A percentile compares a stretch with the other conserved stretches of the same genome.
Conservation (phyloP, 1,139 yeast genomes). For the Candida labiduridarum region DNA sequence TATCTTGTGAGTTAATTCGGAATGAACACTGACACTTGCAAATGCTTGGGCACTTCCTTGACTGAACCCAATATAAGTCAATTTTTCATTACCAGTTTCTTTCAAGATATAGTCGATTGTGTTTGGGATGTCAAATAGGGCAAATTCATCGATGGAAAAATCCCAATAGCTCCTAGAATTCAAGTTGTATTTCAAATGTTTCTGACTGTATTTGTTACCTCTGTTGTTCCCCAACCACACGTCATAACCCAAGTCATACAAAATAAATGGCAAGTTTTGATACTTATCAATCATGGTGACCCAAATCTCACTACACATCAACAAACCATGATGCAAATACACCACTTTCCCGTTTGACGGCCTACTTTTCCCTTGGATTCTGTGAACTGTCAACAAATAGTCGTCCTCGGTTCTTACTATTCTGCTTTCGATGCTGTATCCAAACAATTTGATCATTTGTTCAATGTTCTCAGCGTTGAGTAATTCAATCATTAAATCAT, state of each 20-base stretch:
- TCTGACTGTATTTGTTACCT: slow-evolving; percentile 81
- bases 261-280: slow-evolving; percentile 70
- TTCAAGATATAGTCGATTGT: slow-evolving; percentile 41
- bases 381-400: slow-evolving; percentile 39
- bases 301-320: slow-evolving; percentile 94
- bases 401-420: slow-evolving; percentile 43
- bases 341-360: slow-evolving; percentile 51
- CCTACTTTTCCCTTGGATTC: slow-evolving; percentile 21
- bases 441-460: slow-evolving; percentile 41
- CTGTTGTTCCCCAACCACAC: slow-evolving; percentile 94
- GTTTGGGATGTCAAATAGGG: slow-evolving; percentile 49
- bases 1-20: slow-evolving; percentile 67
- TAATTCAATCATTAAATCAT: slow-evolving; percentile 34
- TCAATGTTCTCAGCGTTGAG: slow-evolving; percentile 35
- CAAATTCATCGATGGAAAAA: slow-evolving; percentile 51
- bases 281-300: slow-evolving; percentile 65
- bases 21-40: slow-evolving; percentile 74
- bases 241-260: slow-evolving; percentile 82
- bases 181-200: slow-evolving; percentile 44
- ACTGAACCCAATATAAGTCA: slow-evolving; percentile 81
- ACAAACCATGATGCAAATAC: slow-evolving; percentile 86
- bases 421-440: slow-evolving; percentile 41
- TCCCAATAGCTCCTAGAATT: slow-evolving; percentile 43
- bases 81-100: slow-evolving; percentile 27
- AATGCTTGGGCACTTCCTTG: slow-evolving; percentile 94